phyloP scores from a whole-genome alignment of 352 stramenopile species.

The Pythium grandisporangium region DNA sequence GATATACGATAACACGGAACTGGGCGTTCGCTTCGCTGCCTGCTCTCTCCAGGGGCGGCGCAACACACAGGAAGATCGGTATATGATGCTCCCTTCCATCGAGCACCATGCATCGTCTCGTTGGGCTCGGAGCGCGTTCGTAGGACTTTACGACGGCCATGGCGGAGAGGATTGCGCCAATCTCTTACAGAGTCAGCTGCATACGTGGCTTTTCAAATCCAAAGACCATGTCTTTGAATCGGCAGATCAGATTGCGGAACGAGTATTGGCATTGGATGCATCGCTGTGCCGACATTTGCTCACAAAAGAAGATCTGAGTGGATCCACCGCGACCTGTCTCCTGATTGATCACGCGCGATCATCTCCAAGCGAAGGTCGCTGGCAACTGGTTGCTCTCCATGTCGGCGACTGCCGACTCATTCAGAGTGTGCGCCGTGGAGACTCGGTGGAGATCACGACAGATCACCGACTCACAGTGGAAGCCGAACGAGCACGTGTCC shows the following conservation, averaged over 20 bases:
- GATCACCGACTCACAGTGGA: slow-evolving; percentile 57
- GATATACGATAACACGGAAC: no score
- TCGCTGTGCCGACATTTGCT: slow-evolving; percentile 64
- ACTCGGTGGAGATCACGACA: slow-evolving; percentile 32
- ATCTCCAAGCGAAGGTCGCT: not conserved
- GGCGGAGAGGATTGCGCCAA: slow-evolving; percentile 59
- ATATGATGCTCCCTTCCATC: slow-evolving; percentile 41
- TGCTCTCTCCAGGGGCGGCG: slow-evolving; percentile 51
- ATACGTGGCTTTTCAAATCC: slow-evolving; percentile 46
- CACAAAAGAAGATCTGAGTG: slow-evolving; percentile 63
- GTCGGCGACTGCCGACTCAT: slow-evolving; percentile 75
- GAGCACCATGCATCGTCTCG: slow-evolving; percentile 2
- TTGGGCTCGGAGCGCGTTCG: slow-evolving; percentile 25
- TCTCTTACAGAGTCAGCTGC: slow-evolving; percentile 70
- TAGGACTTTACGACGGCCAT: slow-evolving; percentile 82
- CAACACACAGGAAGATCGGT: slow-evolving; percentile 72
- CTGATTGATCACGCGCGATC: slow-evolving; percentile 8
- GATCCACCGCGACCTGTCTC: slow-evolving; percentile 67
- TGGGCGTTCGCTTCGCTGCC: slow-evolving; percentile 32
- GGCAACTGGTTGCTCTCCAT: slow-evolving; percentile 31
- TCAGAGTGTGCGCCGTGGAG: slow-evolving; percentile 27
- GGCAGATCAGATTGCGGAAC: slow-evolving; percentile 20
- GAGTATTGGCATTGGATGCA: slow-evolving; percentile 56
- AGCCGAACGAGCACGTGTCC: slow-evolving; percentile 40
- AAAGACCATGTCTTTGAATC: slow-evolving; percentile 15